Base-by-base conservation (phyloP, 2,329 filamentous ascomycete species). In the Fusarium sacchari region DNA sequence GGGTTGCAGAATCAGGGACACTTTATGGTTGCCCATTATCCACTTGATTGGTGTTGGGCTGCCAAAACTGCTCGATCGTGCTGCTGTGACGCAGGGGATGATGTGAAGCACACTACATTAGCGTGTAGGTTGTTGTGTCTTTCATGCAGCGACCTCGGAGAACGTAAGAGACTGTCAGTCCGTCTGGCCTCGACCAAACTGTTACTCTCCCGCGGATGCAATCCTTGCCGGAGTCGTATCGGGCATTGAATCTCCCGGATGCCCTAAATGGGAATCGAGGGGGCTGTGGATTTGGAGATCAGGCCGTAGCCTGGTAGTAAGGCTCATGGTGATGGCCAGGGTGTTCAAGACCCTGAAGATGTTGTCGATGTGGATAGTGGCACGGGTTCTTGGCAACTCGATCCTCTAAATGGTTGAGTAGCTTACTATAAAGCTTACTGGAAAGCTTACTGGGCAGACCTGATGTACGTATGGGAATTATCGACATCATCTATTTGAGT, bases 1-100 rank as follows among this genome's bases (percentile, higher is more conserved):
- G 72, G 59, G 72, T 61, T 74, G 55, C 73, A 75, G 64, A 65
- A 57, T 59, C 71, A 74, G 60, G 63, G 67, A 60, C 71, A 59
- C 32, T 44, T 60, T 52, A 40, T 66, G 63, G 66, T 26, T 39
- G 39, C 55, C 39, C 52, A 37, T 67, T 55, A 20, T 32, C 53
- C 42, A 64, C 50, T 55, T 49, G 37, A 43, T 43, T 47, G 55
- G 58, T 24, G 64, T 52, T 55, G 50, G 47, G 56, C 40, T 68
- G 58, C 60, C 63, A 49, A 39, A 57, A 70, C 43, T 52, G 42
- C 37, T 56, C 52, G 67, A 73, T 73, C 63, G 56, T 49, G 53
- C 44, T 64, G 50, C 60, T 64, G 47, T 60, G 71, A 72, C 42
- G 67, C 71, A 73, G 67, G 71, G 71, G 71, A 74, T 53, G 42